Evolutionary conservation across 306 rosid genomes (phyloP).

Genomic region (Cicer bijugum): DNA sequence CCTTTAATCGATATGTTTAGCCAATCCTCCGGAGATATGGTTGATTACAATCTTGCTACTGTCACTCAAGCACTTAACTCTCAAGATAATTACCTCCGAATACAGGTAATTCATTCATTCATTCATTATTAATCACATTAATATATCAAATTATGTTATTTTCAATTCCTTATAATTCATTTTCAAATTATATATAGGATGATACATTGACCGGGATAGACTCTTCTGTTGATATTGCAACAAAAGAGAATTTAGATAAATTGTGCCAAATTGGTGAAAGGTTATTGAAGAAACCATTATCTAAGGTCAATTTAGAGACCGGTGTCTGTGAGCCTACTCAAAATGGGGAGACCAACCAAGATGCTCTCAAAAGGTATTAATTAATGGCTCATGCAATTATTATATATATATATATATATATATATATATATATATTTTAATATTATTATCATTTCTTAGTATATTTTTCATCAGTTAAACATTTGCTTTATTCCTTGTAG

Average conservation of each 20-base stretch:
- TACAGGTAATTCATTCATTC: constrained; percentile 40
- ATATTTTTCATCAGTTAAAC: not conserved
- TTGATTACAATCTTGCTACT: constrained; percentile 49
- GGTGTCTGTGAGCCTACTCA: constrained; percentile 27
- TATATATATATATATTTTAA: no score
- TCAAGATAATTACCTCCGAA: constrained; percentile 46
- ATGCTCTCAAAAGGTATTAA: constrained; percentile 48
- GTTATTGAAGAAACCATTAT: constrained; percentile 48
- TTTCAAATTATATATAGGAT: constrained; percentile 30
- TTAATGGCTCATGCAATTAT: not conserved
- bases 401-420: no score
- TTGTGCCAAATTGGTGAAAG: constrained; percentile 48
- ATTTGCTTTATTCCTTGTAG: constrained; percentile 34
- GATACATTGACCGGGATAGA: constrained; percentile 48
- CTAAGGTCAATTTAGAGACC: constrained; percentile 45
- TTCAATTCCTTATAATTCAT: no score
- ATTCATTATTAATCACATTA: no score
- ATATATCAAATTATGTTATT: no score
- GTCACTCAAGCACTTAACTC: constrained; percentile 44
- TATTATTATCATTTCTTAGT: no score
- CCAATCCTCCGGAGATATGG: constrained; percentile 51
- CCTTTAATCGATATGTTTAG: constrained; percentile 50
- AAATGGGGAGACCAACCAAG: constrained; percentile 49
- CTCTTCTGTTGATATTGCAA: constrained; percentile 52
- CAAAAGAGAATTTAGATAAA: constrained; percentile 44